Evolutionary conservation across 352 stramenopile species (phyloP), one percentile per base, ranked within the genome.

Genomic region (Peronosclerospora sorghi): DNA sequence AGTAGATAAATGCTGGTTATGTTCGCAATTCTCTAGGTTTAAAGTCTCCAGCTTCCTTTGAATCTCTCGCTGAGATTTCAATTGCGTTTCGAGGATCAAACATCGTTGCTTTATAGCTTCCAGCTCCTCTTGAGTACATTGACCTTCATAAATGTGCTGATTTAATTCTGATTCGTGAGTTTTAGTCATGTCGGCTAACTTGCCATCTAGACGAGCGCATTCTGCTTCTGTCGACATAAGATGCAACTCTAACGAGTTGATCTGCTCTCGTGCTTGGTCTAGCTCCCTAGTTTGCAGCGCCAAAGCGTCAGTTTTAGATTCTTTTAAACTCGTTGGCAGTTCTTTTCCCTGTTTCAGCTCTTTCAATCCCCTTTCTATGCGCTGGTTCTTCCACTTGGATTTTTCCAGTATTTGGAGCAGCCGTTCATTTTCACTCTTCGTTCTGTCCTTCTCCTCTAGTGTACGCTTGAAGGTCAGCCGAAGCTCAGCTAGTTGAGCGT

Each of bases 331-430:
- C 6, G 21, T 26, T 26, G 6, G 21, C 21, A 26, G 21, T 26
- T 26, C 4, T 26, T 26, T 26, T 6, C 21, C 21, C 21, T 26
- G 21, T 21, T 71, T 62, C 15, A 74, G 41, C 30, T 68, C 56
- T 32, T 62, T 43, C 39, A 73, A 50, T 2, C 36, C 53, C 4
- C 41, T 56, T 43, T 68, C 59, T 12, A 62, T 43, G 4, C 61
- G 51, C 43, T 50, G 30, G 4, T 62, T 54, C 23, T 59, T 60
- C 1, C 35, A 27, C 9, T 66, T 58, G 17, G 48, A 56, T 20
- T 62, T 56, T 4, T 62, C 35, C 21, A 70, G 34, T 5, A 41
- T 56, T 27, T 58, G 43, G 20, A 70, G 29, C 9, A 73, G 40
- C 1, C 58, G 47, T 18, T 51, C 40, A 2, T 35, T 51, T 46